A percentile compares a stretch with the other conserved stretches of the same genome.
Evolutionary conservation across 805 yeast species (phyloP).

Genomic region (Henningerozyma blattae): DNA sequence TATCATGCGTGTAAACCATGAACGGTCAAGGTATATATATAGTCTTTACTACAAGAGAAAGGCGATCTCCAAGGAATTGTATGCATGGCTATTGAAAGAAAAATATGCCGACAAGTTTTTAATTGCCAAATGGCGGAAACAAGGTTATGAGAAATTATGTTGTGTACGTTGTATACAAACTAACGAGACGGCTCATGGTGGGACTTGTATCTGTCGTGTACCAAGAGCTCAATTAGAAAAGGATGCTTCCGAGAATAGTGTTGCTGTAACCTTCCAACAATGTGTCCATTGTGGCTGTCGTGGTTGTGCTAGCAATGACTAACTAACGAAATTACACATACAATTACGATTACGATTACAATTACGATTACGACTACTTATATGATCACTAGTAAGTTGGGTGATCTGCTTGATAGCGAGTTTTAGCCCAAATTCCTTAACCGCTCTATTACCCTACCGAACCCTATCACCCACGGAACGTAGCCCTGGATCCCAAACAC

Average conservation of each 20-base stretch:
- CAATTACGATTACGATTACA: too few relatives aligned
- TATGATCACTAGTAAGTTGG: too few relatives aligned
- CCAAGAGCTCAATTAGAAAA: constrained; percentile 44
- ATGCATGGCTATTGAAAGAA: constrained; percentile 61
- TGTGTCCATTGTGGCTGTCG: constrained; percentile 78
- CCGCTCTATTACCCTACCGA: too few relatives aligned
- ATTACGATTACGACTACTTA: too few relatives aligned
- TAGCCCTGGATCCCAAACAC: too few relatives aligned
- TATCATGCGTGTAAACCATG: constrained; percentile 58
- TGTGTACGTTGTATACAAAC: constrained; percentile 68
- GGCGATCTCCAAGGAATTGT: constrained; percentile 52
- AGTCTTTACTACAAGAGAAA: constrained; percentile 61
- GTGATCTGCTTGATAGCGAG: too few relatives aligned
- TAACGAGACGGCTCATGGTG: constrained; percentile 48
- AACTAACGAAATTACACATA: too few relatives aligned
- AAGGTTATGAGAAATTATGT: constrained; percentile 79
- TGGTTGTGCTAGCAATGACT: constrained; percentile 75
- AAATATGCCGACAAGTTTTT: constrained; percentile 54
- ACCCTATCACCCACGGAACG: too few relatives aligned
- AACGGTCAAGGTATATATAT: constrained; percentile 63
- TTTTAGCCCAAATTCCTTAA: too few relatives aligned
- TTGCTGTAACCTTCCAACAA: constrained; percentile 29
- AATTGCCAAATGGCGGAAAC: constrained; percentile 76
- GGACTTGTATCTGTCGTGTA: constrained; percentile 77
- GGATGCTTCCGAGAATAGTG: constrained; percentile 16